A percentile compares a stretch with the other conserved stretches of the same genome.
These are phyloP conservation scores for Eucalyptus regnans DNA, from an alignment of 345 rosid species.

Conservation along the genomic window DNA sequence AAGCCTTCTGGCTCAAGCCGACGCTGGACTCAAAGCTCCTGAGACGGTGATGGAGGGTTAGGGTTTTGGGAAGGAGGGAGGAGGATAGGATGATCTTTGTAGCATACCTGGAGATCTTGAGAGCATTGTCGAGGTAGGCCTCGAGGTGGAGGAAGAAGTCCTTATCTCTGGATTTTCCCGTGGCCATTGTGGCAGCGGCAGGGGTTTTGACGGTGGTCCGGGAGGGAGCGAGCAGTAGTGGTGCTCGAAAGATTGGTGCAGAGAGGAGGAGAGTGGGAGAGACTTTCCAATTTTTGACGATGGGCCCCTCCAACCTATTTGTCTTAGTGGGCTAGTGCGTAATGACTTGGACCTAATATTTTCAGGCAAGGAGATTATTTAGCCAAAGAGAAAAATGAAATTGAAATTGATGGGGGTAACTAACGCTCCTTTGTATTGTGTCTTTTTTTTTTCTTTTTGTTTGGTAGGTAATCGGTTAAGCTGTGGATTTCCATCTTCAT, in stretches of 20 bases:
- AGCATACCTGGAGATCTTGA: too few relatives aligned
- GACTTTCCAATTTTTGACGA: too few relatives aligned
- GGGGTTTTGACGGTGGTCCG: neutral
- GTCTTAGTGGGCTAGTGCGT: neutral
- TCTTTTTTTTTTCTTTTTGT: accelerated
- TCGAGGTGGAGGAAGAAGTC: too few relatives aligned
- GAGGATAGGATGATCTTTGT: too few relatives aligned
- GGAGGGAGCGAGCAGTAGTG: neutral
- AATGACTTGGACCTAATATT: neutral
- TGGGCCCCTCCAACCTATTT: neutral
- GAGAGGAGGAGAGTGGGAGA: neutral
- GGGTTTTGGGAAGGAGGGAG: too few relatives aligned
- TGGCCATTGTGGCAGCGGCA: accelerated
- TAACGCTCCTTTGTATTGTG: neutral
- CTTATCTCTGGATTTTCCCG: accelerated
- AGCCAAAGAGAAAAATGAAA: neutral
- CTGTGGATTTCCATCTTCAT: neutral
- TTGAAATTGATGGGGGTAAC: neutral
- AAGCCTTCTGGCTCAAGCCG: too few relatives aligned
- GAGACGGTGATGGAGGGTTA: neutral
- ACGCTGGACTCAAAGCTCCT: neutral
- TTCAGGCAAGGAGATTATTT: neutral
- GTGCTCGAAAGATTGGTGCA: neutral
- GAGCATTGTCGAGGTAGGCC: too few relatives aligned
- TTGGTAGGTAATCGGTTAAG: neutral